Conservation (phyloP, 345 rosid genomes). For the Rubroshorea leprosula region DNA sequence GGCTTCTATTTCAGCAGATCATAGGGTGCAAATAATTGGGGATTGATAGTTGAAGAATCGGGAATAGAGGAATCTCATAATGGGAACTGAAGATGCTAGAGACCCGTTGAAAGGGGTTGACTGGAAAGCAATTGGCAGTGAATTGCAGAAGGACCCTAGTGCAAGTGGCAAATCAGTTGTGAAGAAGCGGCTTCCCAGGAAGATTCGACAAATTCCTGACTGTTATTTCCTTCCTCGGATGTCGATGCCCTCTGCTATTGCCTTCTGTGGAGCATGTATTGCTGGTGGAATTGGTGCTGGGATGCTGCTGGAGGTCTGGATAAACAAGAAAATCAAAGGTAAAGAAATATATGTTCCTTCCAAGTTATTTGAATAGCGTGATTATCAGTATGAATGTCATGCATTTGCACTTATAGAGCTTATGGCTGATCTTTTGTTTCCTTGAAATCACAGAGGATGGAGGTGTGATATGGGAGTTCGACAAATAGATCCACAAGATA, state of each 20-base stretch:
- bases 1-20: no score
- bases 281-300: constrained; percentile 89
- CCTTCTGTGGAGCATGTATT: constrained; percentile 72
- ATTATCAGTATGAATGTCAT: not conserved
- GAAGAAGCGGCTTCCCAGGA: constrained; percentile 74
- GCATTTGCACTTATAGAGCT: not conserved
- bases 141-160: constrained; percentile 60
- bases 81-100: constrained; percentile 60
- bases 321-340: constrained; percentile 82
- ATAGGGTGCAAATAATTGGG: not conserved
- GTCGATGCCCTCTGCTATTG: constrained; percentile 50
- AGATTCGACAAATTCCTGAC: constrained; percentile 79
- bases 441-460: constrained; percentile 45
- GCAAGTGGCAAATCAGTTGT: constrained; percentile 36
- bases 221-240: constrained; percentile 81
- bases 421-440: constrained; percentile 7
- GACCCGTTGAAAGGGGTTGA: constrained; percentile 90
- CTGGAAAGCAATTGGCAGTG: constrained; percentile 66
- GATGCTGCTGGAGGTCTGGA: constrained; percentile 82
- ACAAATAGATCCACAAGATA: constrained; percentile 27
- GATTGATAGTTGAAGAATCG: not conserved
- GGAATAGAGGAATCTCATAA: constrained; percentile 5
- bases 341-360: not conserved
- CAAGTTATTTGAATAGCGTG: not conserved
- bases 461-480: constrained; percentile 55